Evolutionary conservation across 2,329 filamentous ascomycete species (phyloP), one percentile per base, ranked within the genome.

Genomic region (Alternaria tenuissima): DNA sequence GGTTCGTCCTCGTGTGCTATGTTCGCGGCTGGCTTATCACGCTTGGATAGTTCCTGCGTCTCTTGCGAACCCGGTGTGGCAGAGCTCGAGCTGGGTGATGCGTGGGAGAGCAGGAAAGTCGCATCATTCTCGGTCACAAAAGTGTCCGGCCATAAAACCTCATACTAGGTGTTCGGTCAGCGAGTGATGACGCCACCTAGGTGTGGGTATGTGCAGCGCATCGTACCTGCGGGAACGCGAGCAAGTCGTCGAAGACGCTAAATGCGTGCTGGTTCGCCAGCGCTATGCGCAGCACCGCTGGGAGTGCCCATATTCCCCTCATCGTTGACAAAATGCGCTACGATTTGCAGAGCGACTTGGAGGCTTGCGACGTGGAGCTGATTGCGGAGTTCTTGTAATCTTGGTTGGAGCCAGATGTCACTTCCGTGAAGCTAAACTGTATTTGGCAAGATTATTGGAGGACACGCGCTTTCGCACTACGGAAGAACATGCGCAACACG

Each of bases 171-270:
- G 14, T 28, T 26, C 18, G 57, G 57, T 65, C 56, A 72, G 66
- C 59, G 58, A 57, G 39, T 41, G 32, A 30, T 26, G 28, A 11
- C 6, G 18, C 7, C 16, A 28, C 3, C 28, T 30, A 30, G 28
- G 4, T 11, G 20, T 14, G 42, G 5, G 1, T 30, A 12, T 9
- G 46, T 11, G 51, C 22, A 56, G 55, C 51, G 59, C 52, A 63
- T 62, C 83, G 65, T 83, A 94, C 92, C 85, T 95, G 92, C 11
- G 94, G 94, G 79, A 91, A 93, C 18, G 93, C 93, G 57, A 96
- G 85, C 52, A 97, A 79, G 76, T 97, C 94, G 75, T 96, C 92
- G 72, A 95, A 89, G 57, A 96, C 91, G 80, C 90, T 96, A 82
- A 97, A 97, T 20, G 84, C 80, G 67, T 85, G 84, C 70, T 86